Evolutionary conservation across 2,329 filamentous ascomycete genomes (phyloP).

Genomic region (Colletotrichum sojae): DNA sequence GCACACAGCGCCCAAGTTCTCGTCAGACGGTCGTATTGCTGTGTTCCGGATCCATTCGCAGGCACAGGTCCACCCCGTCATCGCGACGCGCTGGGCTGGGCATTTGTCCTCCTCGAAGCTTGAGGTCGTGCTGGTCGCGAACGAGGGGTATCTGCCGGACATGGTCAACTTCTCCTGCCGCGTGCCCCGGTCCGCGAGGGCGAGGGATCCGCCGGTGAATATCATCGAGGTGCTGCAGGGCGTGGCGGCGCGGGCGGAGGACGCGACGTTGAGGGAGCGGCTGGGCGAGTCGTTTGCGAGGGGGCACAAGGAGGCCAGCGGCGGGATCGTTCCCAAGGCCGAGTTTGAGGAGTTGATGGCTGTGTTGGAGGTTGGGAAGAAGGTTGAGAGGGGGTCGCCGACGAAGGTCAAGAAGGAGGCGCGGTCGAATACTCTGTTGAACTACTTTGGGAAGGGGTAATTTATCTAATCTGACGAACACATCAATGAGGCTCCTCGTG

Average conservation of each 20-base stretch:
- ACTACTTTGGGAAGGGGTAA: conserved; percentile 64
- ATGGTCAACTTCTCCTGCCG: conserved; percentile 79
- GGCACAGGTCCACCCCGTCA: conserved; percentile 76
- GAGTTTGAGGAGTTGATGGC: conserved; percentile 77
- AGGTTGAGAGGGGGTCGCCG: conserved; percentile 51
- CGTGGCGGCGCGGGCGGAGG: conserved; percentile 61
- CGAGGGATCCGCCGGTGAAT: conserved; percentile 69
- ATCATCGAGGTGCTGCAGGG: conserved; percentile 72
- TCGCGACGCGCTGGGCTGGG: conserved; percentile 77
- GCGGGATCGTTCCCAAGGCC: conserved; percentile 69
- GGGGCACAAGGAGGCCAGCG: conserved; percentile 78
- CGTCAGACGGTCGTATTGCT: conserved; percentile 72
- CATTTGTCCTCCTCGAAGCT: conserved; percentile 70
- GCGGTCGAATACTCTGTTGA: conserved; percentile 69
- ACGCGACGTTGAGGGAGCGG: conserved; percentile 58
- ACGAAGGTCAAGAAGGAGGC: conserved; percentile 47
- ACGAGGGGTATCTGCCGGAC: conserved; percentile 74
- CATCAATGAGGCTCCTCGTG: too few relatives aligned
- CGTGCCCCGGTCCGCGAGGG: conserved; percentile 69
- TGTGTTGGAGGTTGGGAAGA: conserved; percentile 71
- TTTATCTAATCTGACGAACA: too few relatives aligned
- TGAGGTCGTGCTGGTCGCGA: conserved; percentile 76
- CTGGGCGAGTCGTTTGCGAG: conserved; percentile 75
- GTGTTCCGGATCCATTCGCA: conserved; percentile 72
- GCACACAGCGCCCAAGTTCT: conserved; percentile 75